Evolutionary conservation across 768 basidiomycete genomes (phyloP), one percentile per base, ranked within the genome.

Genomic region (Boletus sp.): DNA sequence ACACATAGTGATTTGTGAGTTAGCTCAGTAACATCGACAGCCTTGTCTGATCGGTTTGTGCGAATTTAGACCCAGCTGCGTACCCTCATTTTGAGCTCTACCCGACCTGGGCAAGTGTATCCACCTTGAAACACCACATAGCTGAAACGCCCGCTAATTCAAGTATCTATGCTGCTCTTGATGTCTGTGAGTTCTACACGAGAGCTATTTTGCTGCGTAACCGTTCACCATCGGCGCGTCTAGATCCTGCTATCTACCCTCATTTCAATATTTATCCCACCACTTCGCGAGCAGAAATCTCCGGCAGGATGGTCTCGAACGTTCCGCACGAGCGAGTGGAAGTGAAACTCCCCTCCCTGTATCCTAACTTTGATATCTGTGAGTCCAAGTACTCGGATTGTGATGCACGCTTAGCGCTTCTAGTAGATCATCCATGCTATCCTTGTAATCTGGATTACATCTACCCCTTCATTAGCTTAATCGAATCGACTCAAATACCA

Each of bases 181-280:
- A 63, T 48, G 52, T 63, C 37, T 65, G 66, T 67, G 30, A 49
- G 66, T 58, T 25, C 14, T 5, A 17, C 5, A 11, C 9, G 3
- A 27, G 8, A 35, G 9, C 7, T 34, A 19, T 10, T 38, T 8
- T 13, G 7, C 6, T 30, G 4, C 7, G 3, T 41, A 17, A 32
- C 17, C 21, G 19, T 39, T 60, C 52, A 66, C 68, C 46, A 51
- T 64, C n/a, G 62, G 7, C 25, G 17, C 68, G 51, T 68, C 48
- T 44, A 77, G 77, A 77, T 55, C 72, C 69, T 8, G 52, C 68
- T 17, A 57, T 67, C 32, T 81, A 79, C 60, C 78, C 80, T 29
- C 54, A 74, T 61, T 66, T 79, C 35, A 64, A 74, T 49, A 60
- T 78, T 23, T 80, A 79, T 63, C 77, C 77, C 33, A 13, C 53